A percentile compares a stretch with the other conserved stretches of the same genome.
These are phyloP conservation scores for Sutorius eximius DNA, from an alignment of 1,284 basidiomycete genomes.

Conservation along the genomic window DNA sequence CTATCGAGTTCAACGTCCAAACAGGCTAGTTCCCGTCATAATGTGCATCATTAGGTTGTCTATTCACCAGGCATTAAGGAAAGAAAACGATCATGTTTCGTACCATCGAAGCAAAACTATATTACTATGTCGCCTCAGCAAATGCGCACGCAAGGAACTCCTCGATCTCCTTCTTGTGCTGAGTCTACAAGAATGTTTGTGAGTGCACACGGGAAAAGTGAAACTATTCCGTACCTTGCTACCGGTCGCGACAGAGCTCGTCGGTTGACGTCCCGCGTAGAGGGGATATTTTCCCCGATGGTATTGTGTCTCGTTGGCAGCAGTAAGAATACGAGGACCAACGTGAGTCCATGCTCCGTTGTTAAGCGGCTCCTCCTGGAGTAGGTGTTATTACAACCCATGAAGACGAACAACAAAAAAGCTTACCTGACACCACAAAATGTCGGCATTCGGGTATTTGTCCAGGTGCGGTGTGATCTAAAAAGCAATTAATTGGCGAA, in stretches of 20 bases:
- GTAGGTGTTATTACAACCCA: conserved; percentile 1
- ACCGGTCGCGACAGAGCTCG: conserved; percentile 87
- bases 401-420: neutral
- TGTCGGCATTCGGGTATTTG: conserved; percentile 91
- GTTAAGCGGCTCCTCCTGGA: conserved; percentile 85
- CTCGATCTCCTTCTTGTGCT: conserved; percentile 87
- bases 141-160: conserved; percentile 66
- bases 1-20: too few relatives aligned
- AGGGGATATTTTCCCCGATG: conserved; percentile 88
- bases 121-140: conserved; percentile 18
- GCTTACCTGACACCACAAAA: conserved; percentile 85
- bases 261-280: conserved; percentile 87
- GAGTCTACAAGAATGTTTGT: conserved; percentile 41
- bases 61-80: conserved; percentile 1
- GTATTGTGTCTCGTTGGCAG: conserved; percentile 80
- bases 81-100: neutral
- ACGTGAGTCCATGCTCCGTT: conserved; percentile 94
- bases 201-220: neutral
- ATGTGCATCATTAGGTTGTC: conserved; percentile 9
- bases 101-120: neutral
- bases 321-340: conserved; percentile 84
- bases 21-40: too few relatives aligned
- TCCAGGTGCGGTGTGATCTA: conserved; percentile 88
- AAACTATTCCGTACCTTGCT: conserved; percentile 60
- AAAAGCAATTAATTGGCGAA: conserved; percentile 7